A percentile compares a stretch with the other conserved stretches of the same genome.
Conservation (phyloP, 768 basidiomycete genomes). For the Russula brevipes region DNA sequence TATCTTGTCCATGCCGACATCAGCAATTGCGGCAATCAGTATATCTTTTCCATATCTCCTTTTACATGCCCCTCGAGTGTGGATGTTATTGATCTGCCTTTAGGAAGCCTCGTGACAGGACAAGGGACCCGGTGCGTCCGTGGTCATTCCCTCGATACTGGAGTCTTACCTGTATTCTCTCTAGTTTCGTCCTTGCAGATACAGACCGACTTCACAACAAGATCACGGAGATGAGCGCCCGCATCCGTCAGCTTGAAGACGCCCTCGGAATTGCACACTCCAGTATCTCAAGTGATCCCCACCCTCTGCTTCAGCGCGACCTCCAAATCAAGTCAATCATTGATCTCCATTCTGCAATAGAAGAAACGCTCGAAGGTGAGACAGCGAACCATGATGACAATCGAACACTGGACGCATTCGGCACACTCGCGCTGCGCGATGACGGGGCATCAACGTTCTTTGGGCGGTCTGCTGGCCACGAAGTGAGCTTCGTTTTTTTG, state of each 20-base stretch:
- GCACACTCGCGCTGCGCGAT: conserved; percentile 61
- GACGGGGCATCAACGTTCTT: conserved; percentile 69
- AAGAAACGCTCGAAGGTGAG: conserved; percentile 35
- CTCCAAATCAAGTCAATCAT: conserved; percentile 62
- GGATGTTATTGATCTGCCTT: not conserved
- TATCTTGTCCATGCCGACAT: not conserved
- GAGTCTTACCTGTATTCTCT: not conserved
- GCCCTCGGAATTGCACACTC: conserved; percentile 55
- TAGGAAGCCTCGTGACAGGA: conserved; percentile 64
- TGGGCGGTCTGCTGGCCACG: conserved; percentile 65
- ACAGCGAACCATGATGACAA: conserved; percentile 32
- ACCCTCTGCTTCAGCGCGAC: conserved; percentile 57
- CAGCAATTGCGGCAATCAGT: not conserved
- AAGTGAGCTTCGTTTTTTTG: conserved; percentile 41
- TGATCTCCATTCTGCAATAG: conserved; percentile 58
- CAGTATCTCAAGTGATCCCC: conserved; percentile 41
- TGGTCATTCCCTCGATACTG: not conserved
- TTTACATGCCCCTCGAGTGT: too few species aligned
- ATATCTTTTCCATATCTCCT: not conserved
- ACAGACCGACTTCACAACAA: conserved; percentile 66
- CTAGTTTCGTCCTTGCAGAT: conserved; percentile 65
- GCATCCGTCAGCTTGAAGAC: conserved; percentile 67
- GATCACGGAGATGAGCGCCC: conserved; percentile 62
- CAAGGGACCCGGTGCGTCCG: conserved; percentile 64
- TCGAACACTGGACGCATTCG: conserved; percentile 62